Base-by-base conservation (phyloP, 2,329 filamentous ascomycete genomes). In the Phyllosticta ampelicida region DNA sequence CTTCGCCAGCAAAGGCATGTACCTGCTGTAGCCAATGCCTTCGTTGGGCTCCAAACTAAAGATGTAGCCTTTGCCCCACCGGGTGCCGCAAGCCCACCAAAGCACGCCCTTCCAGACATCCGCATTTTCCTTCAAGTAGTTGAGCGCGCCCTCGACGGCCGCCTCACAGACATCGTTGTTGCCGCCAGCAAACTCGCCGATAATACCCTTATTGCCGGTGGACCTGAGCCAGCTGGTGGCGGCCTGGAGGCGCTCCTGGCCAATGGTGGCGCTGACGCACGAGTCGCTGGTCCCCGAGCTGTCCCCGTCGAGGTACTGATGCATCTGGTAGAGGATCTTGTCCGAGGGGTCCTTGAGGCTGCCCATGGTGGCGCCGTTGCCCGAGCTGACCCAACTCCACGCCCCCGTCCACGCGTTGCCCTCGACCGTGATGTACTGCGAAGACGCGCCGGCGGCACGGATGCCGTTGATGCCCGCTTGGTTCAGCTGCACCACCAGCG, bases 311-410 rank as follows among this genome's bases (percentile, higher is more conserved):
- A 81, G 77, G 63, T 80, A 81, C 66, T 81, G 78, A 65, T 81
- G 79, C 78, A 81, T 80, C 65, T 81, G 76, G 65, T 79, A 80
- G 65, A 80, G 67, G 56, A 80, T 70, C 63, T 76, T 77, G 48
- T 55, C 48, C 48, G 67, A 58, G 0, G 77, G 69, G 61, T 81
- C 78, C 2, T 73, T 77, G 21, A 81, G 70, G 9, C 57, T 63
- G 52, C 71, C 74, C 63, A 77, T 71, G 59, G 73, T 68, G 18
- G 70, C 66, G 20, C 61, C 67, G 62, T 76, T 76, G n/a, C 72
- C 69, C 50, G 66, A 64, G 10, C 66, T 73, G 55, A 71, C 71
- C 77, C 78, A 79, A 21, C 73, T 75, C 75, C 74, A 77, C 18
- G 75, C 75, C 1, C 73, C 72, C 9, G 68, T 71, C 60, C 65